A percentile compares a stretch with the other conserved stretches of the same genome.
Evolutionary conservation across 495 filamentous ascomycete genomes (phyloP).

Genomic region (Penicillium cataractarum): DNA sequence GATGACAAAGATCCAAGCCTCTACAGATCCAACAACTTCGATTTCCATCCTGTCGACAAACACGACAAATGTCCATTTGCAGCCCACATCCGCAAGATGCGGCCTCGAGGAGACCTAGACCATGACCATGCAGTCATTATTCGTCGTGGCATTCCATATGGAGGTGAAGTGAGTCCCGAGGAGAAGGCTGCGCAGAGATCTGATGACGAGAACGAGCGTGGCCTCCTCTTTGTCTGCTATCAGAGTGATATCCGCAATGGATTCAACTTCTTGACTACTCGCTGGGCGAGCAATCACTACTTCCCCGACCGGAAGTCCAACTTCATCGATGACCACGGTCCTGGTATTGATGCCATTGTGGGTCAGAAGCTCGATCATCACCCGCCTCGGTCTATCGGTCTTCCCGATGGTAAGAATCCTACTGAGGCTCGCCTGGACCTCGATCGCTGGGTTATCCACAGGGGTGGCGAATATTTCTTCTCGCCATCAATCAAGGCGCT

Average conservation of each 20-base stretch:
- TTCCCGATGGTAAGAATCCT: constrained; percentile 14
- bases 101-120: constrained; percentile 31
- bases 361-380: constrained; percentile 25
- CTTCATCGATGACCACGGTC: constrained; percentile 13
- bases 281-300: constrained; percentile 14
- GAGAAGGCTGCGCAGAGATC: neutral
- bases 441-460: neutral
- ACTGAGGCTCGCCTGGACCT: neutral
- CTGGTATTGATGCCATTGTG: constrained; percentile 28
- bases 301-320: constrained; percentile 20
- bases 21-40: constrained; percentile 34
- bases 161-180: neutral
- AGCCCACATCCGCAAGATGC: constrained; percentile 42
- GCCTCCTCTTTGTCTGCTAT: constrained; percentile 29
- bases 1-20: constrained; percentile 14
- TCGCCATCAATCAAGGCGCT: neutral
- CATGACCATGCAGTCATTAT: neutral
- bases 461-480: neutral
- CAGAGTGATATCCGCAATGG: constrained; percentile 30
- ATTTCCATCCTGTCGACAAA: constrained; percentile 24
- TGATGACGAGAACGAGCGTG: constrained; percentile 21
- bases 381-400: constrained; percentile 18
- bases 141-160: neutral
- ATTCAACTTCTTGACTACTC: constrained; percentile 25
- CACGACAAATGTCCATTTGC: constrained; percentile 35